Conservation (phyloP, 2,329 filamentous ascomycete genomes). For the Ceratocystis eucalypticola region DNA sequence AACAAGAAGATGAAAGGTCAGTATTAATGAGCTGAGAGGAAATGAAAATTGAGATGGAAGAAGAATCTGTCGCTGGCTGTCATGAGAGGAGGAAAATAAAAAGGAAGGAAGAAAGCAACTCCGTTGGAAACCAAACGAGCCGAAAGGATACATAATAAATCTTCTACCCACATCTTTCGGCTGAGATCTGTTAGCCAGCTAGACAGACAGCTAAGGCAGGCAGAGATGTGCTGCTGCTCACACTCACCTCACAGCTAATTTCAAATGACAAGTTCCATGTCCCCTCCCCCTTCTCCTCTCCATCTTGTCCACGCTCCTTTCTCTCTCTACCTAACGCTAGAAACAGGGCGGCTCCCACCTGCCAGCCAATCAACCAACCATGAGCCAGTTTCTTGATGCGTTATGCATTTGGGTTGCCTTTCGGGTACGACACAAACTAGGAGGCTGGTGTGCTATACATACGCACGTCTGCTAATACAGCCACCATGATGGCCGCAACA, state of each 20-base stretch:
- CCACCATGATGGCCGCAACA: background rate
- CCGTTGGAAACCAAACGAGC: background rate
- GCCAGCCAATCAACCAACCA: background rate
- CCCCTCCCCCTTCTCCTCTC: background rate
- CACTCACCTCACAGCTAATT: background rate
- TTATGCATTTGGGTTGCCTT: background rate
- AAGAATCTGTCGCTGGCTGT: background rate
- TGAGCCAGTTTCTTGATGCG: background rate
- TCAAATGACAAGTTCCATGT: background rate
- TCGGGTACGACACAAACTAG: background rate
- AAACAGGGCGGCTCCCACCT: background rate
- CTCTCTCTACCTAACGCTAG: background rate
- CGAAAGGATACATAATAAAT: background rate
- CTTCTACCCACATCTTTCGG: background rate
- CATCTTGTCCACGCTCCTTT: background rate
- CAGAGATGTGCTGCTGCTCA: background rate
- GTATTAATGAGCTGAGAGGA: background rate
- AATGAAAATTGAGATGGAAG: background rate
- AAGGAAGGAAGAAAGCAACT: background rate
- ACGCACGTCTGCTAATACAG: background rate
- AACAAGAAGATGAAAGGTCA: background rate
- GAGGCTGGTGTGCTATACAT: background rate
- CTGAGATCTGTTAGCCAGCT: background rate
- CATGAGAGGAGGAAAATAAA: background rate
- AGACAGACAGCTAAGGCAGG: background rate